Conservation (phyloP, 2,329 filamentous ascomycete genomes). For the Aureobasidium subglaciale region DNA sequence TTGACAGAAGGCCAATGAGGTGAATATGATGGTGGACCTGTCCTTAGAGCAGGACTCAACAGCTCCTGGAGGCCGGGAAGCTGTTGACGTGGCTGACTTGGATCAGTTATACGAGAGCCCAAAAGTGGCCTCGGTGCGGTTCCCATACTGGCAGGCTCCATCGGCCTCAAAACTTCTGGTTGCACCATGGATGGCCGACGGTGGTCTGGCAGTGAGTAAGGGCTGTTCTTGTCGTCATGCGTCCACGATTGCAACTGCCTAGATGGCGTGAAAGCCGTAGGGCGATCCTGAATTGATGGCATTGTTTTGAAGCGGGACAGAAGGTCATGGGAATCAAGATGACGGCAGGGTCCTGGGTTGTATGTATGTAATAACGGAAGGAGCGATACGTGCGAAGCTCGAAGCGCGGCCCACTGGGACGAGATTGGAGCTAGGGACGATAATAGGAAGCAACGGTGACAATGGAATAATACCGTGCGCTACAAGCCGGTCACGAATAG, state of each 20-base stretch:
- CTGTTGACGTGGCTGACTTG: slow-evolving; percentile 8
- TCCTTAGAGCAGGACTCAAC: slow-evolving; percentile 5
- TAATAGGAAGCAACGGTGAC: slow-evolving; percentile 10
- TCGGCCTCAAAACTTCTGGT: slow-evolving; percentile 6
- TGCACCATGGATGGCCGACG: background rate
- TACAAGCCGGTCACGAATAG: slow-evolving; percentile 10
- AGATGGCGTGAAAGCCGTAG: background rate
- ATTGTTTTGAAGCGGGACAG: background rate
- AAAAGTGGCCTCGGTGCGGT: slow-evolving; percentile 1
- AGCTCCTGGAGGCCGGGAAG: slow-evolving; percentile 15
- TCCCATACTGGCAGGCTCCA: slow-evolving; percentile 4
- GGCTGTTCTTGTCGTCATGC: background rate
- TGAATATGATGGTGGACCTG: background rate
- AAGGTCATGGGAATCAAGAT: background rate
- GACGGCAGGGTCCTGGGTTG: background rate
- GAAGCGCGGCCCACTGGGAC: background rate
- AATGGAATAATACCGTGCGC: slow-evolving; percentile 12
- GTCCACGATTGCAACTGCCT: background rate
- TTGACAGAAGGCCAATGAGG: slow-evolving; percentile 11
- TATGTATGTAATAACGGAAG: background rate
- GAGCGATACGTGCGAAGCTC: background rate
- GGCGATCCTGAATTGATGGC: slow-evolving; percentile 3
- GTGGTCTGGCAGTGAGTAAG: background rate
- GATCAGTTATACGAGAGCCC: background rate
- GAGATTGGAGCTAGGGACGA: slow-evolving; percentile 8